A percentile compares a stretch with the other conserved stretches of the same genome.
Conservation (phyloP, 345 rosid species). For the Erysimum cheiranthoides region DNA sequence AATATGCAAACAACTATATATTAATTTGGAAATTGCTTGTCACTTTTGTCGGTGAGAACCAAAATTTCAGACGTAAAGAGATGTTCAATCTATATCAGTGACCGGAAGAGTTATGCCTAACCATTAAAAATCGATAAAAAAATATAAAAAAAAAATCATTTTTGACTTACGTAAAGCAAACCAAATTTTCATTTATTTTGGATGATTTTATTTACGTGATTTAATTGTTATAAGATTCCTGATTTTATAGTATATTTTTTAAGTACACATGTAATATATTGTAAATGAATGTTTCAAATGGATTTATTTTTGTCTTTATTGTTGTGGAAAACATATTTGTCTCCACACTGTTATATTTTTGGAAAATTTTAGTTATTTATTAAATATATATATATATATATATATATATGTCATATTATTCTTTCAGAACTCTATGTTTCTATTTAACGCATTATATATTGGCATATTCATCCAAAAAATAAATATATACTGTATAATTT, state of each 20-base stretch:
- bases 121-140: not conserved
- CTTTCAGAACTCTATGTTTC: too few relatives aligned
- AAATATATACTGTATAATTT: not conserved
- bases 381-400: too few relatives aligned
- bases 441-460: too few relatives aligned
- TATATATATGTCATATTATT: too few relatives aligned
- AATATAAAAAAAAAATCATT: not conserved
- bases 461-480: too few relatives aligned
- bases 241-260: not conserved
- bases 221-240: not conserved
- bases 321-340: too few relatives aligned
- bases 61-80: slow-evolving; percentile 16
- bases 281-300: not conserved
- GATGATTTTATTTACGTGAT: not conserved
- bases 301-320: not conserved
- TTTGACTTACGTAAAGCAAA: not conserved
- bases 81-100: slow-evolving; percentile 3
- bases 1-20: not conserved
- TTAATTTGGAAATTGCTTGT: not conserved
- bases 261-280: not conserved
- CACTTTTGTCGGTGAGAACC: slow-evolving; percentile 33
- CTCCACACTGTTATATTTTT: too few relatives aligned
- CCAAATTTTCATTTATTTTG: not conserved
- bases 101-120: not conserved
- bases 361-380: too few relatives aligned